Base-by-base conservation (phyloP, 2,329 filamentous ascomycete species). In the Exophiala calicioides region DNA sequence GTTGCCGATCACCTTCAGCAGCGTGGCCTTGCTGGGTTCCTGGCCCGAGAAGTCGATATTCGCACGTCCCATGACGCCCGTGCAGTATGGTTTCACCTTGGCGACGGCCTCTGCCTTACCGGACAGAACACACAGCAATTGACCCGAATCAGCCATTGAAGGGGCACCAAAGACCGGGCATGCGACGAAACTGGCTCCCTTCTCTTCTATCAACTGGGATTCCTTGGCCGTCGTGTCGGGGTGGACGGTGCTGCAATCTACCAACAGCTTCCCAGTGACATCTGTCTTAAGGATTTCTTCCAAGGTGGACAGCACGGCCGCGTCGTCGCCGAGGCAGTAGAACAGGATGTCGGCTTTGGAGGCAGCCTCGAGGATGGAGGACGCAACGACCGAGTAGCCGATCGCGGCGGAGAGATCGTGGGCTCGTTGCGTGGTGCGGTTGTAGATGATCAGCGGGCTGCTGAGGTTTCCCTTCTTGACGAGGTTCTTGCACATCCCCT, bases 161-260 rank as follows among this genome's bases (percentile, higher is more conserved):
- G 66, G 67, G 2, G 67, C 67, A 1, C 67, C 68, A 52, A 69
- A 69, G 57, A 77, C 74, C 8, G 84, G 83, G 59, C 79, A 81
- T 1, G 87, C 86, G 13, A 95, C 80, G 61, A 95, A 94, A 29
- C 82, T 75, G 2, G 79, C 88, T 4, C 86, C 86, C 18, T 75
- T 75, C 1, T 65, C 74, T 9, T 72, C 71, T 50, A 85, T 71
- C 19, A 68, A 72, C 57, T 80, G 73, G 19, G 83, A 83, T 3
- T 88, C 67, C 19, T 74, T 74, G 51, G 87, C 79, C 1, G 86
- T 87, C 3, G 86, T 89, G 44, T 90, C 85, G 0, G 90, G 90
- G 65, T 93, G 86, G 4, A 95, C 80, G 19, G 90, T 95, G 3
- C 88, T 93, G 75, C 86, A 90, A 63, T 95, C 90, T 23, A 95